Conservation (phyloP, 2,329 filamentous ascomycete genomes). For the Tolypocladium cylindrosporum region DNA sequence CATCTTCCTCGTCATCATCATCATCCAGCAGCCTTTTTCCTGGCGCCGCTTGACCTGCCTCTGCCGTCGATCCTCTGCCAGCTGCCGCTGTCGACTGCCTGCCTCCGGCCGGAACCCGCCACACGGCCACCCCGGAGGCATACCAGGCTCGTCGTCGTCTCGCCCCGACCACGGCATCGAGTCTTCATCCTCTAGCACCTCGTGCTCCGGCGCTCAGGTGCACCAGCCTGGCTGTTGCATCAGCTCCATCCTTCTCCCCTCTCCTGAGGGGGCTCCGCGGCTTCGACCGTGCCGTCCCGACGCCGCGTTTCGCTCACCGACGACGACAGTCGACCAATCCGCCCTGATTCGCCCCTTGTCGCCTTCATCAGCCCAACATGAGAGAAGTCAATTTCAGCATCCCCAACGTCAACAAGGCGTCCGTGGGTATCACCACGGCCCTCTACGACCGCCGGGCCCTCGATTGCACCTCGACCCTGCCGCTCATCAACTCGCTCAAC, state of each 20-base stretch:
- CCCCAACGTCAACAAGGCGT: conserved; percentile 98
- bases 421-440: conserved; percentile 95
- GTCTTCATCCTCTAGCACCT: background rate
- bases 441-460: conserved; percentile 95
- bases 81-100: background rate
- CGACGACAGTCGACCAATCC: background rate
- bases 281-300: background rate
- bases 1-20: conserved; percentile 1
- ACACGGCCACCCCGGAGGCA: conserved; percentile 4
- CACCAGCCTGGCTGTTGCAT: background rate
- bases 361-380: conserved; percentile 54
- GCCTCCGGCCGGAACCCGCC: conserved; percentile 5
- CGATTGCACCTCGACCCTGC: conserved; percentile 95
- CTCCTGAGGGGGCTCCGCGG: background rate
- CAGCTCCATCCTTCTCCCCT: background rate
- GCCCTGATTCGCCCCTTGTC: background rate
- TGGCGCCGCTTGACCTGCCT: background rate
- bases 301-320: background rate
- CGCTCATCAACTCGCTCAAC: conserved; percentile 97
- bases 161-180: background rate
- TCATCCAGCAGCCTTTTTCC: conserved; percentile 3
- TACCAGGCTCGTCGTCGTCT: background rate
- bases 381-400: conserved; percentile 99
- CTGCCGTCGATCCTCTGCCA: background rate
- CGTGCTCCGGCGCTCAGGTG: background rate